Evolutionary conservation across 106 monocot species (phyloP).

Genomic region (Gastrodia elata): DNA sequence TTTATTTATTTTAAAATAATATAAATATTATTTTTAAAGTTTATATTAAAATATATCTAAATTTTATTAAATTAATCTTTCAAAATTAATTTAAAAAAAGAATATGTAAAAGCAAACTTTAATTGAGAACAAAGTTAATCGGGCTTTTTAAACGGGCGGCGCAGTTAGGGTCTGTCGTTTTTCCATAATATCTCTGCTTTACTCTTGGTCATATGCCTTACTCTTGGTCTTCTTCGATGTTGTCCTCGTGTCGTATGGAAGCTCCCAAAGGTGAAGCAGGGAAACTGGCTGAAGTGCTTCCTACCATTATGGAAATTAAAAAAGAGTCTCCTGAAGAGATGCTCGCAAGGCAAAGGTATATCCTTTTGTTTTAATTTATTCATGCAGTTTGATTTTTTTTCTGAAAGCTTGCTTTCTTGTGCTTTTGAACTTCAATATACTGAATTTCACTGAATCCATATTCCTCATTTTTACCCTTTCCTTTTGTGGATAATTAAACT

Average conservation of each 20-base stretch:
- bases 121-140: too few relatives aligned
- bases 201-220: neutral
- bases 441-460: neutral
- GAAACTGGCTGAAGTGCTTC: neutral
- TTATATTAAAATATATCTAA: too few relatives aligned
- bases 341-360: neutral
- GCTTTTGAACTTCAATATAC: neutral
- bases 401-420: neutral
- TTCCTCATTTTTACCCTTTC: neutral
- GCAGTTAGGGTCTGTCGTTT: neutral
- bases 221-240: neutral
- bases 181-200: neutral
- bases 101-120: too few relatives aligned
- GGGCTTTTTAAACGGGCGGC: too few relatives aligned
- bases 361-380: neutral
- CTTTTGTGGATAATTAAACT: neutral
- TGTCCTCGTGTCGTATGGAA: neutral
- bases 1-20: too few relatives aligned
- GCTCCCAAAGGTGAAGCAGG: neutral
- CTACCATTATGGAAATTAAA: neutral
- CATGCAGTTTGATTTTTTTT: neutral
- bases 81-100: too few relatives aligned
- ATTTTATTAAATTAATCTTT: too few relatives aligned
- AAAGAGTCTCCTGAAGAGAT: constrained; percentile 4
- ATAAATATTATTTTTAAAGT: too few relatives aligned